Evolutionary conservation across 495 filamentous ascomycete genomes (phyloP), one percentile per base, ranked within the genome.

Genomic region (Penicillium subrubescens): DNA sequence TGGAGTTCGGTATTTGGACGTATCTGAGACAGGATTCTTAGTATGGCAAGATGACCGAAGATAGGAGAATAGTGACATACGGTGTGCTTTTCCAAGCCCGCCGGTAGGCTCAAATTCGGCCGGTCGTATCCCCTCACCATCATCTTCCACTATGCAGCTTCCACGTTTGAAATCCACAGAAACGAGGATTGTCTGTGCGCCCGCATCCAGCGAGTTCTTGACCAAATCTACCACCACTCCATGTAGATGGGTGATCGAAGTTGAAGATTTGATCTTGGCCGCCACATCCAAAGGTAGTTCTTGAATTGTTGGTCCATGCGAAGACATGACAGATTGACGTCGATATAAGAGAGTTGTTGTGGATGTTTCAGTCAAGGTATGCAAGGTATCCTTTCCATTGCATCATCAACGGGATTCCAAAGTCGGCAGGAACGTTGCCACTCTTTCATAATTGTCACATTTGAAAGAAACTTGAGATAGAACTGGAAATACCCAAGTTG

Each of bases 201-300:
- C 77, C 21, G 94, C 92, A 79, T 99, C 95, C 23, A 99, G 82
- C 1, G 92, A 86, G 75, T 99, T 99, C 69, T 91, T 86, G 8
- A 94, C 65, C n/a, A 99, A 80, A 56, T 92, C 90, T 58, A 86
- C 76, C 43, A 93, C 79, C 5, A 92, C 94, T 27, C 78, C 87
- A 66, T 89, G 88, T 52, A 99, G 77, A 33, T 89, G 87, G 3
- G 87, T 90, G 65, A 98, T 90, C 25, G 83, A 81, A 8, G 86
- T 87, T 3, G 94, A 96, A 1, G 94, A 97, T 67, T 90, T 92
- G 75, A 99, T 89, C 71, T 94, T 94, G n/a, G 89, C 86, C 58
- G 87, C 82, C 57, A 92, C 93, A 57, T 94, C 85, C 27, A 83
- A 73, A 15, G 94, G 91, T 50, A 98, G 82, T 44, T 82, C 87